Base-by-base conservation (phyloP, 176 grass and related monocot species). In the Oryza glaberrima region DNA sequence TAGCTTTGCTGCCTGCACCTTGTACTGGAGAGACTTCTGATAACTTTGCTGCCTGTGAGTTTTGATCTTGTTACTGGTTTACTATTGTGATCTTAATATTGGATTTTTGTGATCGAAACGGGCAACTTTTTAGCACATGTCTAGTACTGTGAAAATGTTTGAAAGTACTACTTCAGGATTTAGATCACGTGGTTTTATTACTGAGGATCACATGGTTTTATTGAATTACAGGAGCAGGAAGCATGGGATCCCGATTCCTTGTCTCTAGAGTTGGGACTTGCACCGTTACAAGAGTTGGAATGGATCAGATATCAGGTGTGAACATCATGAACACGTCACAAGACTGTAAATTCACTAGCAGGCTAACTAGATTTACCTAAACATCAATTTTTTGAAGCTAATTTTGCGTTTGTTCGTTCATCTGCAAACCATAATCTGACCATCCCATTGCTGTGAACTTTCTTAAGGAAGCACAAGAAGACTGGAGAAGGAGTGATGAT, bases 361-460 rank as follows among this genome's bases (percentile, higher is more conserved):
- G n/a, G 13, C 19, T 73, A 26, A 46, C 22, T 73, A 47, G 43
- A 46, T 47, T 73, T 45, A 20, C 20, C 69, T 11, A 45, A 23
- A 6, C n/a, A 72, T 40, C 40, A 72, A 72, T 72, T n/a, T 72
- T n/a, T n/a, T 45, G 19, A 72, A 45, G 36, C 69, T 44, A 43
- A 44, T 72, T 44, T 19, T 44, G 69, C 10, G 2, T 71, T 36
- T 71, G 17, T 71, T 22, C 4, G 69, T n/a, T 71, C 67, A 9
- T 71, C 8, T 71, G 36, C 19, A 3, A 4, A 43, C 19, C 16
- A 71, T 71, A 40, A 43, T 12, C 69, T 43, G 69, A n/a, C 36
- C 69, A 71, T 71, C 17, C 69, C 38, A 74, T 51, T 74, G 72
- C 45, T 47, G 48, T 26, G 17, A 74, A 30, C 9, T 71, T 25